Percentiles rank a stretch among this genome's conserved stretches.
Conservation (phyloP, 1,284 basidiomycete species). For the Nidula niveotomentosa region DNA sequence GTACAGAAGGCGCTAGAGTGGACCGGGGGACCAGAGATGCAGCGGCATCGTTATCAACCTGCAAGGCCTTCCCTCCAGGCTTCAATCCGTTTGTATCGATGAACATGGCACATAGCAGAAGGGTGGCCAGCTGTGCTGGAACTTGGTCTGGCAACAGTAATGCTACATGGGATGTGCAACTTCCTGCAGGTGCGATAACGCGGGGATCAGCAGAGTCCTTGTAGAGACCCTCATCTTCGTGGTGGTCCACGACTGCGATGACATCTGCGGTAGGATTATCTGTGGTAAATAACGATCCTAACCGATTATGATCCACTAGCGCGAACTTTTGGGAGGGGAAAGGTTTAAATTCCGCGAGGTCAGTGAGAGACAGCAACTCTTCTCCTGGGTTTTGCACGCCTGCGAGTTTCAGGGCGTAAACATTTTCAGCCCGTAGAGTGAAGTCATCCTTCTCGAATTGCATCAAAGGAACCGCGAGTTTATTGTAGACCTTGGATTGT, state of each 20-base stretch:
- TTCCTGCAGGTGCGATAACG: conserved; percentile 69
- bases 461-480: conserved; percentile 69
- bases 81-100: conserved; percentile 85
- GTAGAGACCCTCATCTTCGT: conserved; percentile 82
- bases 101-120: conserved; percentile 80
- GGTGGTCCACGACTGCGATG: conserved; percentile 89
- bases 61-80: conserved; percentile 72
- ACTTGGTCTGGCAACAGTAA: conserved; percentile 40
- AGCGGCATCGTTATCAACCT: conserved; percentile 61
- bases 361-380: conserved; percentile 60
- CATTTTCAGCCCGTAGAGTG: conserved; percentile 84
- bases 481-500: conserved; percentile 45
- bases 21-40: conserved; percentile 55
- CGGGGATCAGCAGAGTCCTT: conserved; percentile 63
- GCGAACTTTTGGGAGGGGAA: conserved; percentile 70
- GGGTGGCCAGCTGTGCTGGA: conserved; percentile 64
- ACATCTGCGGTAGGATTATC: conserved; percentile 51
- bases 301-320: conserved; percentile 88
- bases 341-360: conserved; percentile 43
- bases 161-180: conserved; percentile 79
- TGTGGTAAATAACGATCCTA: conserved; percentile 51
- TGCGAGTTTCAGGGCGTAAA: conserved; percentile 66
- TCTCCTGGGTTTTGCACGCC: conserved; percentile 44
- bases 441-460: conserved; percentile 75
- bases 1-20: conserved; percentile 27